Evolutionary conservation across 805 yeast genomes (phyloP).

Genomic region (Metschnikowia gelsemii): DNA sequence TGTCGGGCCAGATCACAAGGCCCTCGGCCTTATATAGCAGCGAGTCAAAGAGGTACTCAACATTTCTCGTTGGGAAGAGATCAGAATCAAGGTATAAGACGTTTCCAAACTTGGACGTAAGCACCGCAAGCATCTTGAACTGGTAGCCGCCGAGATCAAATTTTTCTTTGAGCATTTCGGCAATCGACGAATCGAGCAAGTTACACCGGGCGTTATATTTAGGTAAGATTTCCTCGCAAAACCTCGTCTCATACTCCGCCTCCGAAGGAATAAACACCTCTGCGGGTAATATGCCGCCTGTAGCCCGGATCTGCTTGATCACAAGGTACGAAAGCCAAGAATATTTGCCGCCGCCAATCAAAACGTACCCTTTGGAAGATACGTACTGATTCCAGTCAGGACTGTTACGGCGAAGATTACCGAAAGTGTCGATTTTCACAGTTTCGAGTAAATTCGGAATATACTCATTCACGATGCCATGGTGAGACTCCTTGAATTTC

Average conservation of each 20-base stretch:
- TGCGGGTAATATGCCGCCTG: constrained; percentile 48
- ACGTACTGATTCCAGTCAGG: constrained; percentile 41
- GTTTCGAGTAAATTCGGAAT: constrained; percentile 30
- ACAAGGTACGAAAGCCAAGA: constrained; percentile 51
- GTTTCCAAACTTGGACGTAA: constrained; percentile 57
- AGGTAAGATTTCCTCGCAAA: constrained; percentile 47
- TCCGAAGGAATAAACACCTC: constrained; percentile 49
- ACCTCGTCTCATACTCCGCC: constrained; percentile 45
- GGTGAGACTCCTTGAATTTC: constrained; percentile 40
- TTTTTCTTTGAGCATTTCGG: constrained; percentile 14
- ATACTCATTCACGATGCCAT: constrained; percentile 31
- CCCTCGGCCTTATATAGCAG: constrained; percentile 46
- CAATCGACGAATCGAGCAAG: constrained; percentile 35
- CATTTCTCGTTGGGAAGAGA: constrained; percentile 43
- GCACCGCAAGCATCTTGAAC: constrained; percentile 54
- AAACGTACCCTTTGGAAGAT: constrained; percentile 41
- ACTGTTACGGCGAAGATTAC: constrained; percentile 30
- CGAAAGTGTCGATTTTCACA: constrained; percentile 34
- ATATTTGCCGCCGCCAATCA: constrained; percentile 54
- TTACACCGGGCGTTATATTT: constrained; percentile 47
- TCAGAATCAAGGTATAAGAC: constrained; percentile 53
- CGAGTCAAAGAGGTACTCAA: constrained; percentile 48
- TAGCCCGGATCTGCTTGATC: constrained; percentile 45
- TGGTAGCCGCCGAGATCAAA: constrained; percentile 47
- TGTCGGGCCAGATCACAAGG: constrained; percentile 65